Evolutionary conservation across 1,284 basidiomycete species (phyloP), one percentile per base, ranked within the genome.

Genomic region (Waitea zeae): DNA sequence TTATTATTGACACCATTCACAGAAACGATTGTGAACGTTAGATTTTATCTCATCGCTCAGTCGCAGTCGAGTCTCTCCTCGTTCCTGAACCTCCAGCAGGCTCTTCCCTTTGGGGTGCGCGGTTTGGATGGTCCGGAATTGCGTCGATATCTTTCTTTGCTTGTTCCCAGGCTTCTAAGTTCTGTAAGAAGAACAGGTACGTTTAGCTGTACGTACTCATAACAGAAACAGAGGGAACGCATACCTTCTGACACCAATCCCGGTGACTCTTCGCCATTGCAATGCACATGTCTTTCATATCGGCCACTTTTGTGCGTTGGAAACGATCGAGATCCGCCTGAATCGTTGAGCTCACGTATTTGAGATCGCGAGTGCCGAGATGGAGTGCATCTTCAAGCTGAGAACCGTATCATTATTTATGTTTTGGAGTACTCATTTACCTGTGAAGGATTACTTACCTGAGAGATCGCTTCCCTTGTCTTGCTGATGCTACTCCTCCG

Each of bases 321-420:
- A 99, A 99, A 28, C 95, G 71, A 57, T 99, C 95, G 42, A 99
- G 62, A 57, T 98, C 95, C 4, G 88, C 87, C 53, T 99, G 95
- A 37, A 99, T 93, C 12, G 92, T 95, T 27, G 79, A 82, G 45
- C 83, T 92, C 0, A 89, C 86, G 54, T 95, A 97, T 49, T 93
- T 92, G 34, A 99, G 63, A 54, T 99, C 90, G 49, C 88, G 83
- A 2, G 82, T 83, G 1, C 84, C 71, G 14, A 89, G 62, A 52
- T 93, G 87, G 39, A 93, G 61, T 1, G 86, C 89, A 47, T 90
- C 88, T 53, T 96, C 90, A 29, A 96, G 66, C 88, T 95, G 48
- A 35, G 31, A 20, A 37, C 30, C 36, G 36, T 30, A 37, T 34
- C 4, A 19, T 39, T 2, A 36, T 20, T 12, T 17, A 19, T 28